phyloP scores from a whole-genome alignment of 495 filamentous ascomycete species.

The Podospora conica region DNA sequence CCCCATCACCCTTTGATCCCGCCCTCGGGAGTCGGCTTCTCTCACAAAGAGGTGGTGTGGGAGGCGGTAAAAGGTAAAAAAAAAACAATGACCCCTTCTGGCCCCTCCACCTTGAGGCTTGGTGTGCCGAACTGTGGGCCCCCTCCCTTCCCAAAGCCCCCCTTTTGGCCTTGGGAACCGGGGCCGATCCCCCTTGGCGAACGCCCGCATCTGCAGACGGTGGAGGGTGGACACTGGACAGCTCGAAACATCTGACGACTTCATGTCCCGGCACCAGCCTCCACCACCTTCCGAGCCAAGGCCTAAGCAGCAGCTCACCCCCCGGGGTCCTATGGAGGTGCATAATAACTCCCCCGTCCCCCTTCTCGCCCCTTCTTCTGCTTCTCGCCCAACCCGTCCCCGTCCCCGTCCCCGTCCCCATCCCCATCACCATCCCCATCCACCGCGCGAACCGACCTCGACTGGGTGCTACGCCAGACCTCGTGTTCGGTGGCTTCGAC shows the following conservation, averaged over 20 bases:
- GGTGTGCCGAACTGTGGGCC: neutral
- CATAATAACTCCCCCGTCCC: neutral
- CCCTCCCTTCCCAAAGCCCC: neutral
- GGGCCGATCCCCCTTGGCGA: slow-evolving; percentile 1
- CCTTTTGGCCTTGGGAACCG: neutral
- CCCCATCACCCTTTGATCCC: neutral
- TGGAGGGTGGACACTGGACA: no score
- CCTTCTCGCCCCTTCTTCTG: neutral
- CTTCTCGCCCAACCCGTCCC: neutral
- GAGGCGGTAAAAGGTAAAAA: neutral
- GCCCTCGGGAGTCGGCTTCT: neutral
- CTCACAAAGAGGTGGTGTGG: neutral
- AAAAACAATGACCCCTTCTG: neutral
- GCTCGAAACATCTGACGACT: slow-evolving; percentile 12
- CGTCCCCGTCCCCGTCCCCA: neutral
- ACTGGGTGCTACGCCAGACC: slow-evolving; percentile 23
- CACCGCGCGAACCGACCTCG: neutral
- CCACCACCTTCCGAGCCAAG: slow-evolving; percentile 1
- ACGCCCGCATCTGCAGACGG: slow-evolving; percentile 6
- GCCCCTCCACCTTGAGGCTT: neutral
- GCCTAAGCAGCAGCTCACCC: neutral
- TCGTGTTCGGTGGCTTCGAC: slow-evolving; percentile 23
- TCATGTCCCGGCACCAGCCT: neutral
- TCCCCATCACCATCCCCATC: neutral
- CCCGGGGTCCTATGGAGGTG: neutral